Conservation (phyloP, 2,329 filamentous ascomycete genomes). For the Epichloe brachyelytri region DNA sequence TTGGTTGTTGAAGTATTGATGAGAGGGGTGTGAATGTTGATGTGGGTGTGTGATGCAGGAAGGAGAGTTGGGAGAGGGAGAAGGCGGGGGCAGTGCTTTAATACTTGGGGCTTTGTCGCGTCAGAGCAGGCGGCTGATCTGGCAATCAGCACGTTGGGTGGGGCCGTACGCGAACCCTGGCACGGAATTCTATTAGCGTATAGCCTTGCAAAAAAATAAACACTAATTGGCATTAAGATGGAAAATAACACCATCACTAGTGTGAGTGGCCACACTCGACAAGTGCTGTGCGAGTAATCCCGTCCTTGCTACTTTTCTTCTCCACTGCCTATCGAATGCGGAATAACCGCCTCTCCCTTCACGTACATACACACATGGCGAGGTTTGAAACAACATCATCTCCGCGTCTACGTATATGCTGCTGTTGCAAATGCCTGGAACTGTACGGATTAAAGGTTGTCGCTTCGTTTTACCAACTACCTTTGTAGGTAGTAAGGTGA, state of each 20-base stretch:
- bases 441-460: too few species aligned
- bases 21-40: slow-evolving; percentile 13
- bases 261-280: not conserved
- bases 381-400: too few species aligned
- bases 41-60: slow-evolving; percentile 27
- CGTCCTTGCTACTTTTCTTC: not conserved
- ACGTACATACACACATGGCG: not conserved
- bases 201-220: not conserved
- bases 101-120: slow-evolving; percentile 22
- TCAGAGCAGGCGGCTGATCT: slow-evolving; percentile 25
- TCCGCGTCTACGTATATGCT: too few species aligned
- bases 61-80: slow-evolving; percentile 22
- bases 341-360: not conserved
- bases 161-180: slow-evolving; percentile 14
- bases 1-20: slow-evolving; percentile 21
- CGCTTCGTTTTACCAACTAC: not conserved
- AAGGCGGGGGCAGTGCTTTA: slow-evolving; percentile 32
- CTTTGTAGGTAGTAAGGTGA: not conserved
- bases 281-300: not conserved
- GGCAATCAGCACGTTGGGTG: slow-evolving; percentile 9
- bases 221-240: not conserved
- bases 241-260: not conserved
- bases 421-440: too few species aligned
- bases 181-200: slow-evolving; percentile 1
- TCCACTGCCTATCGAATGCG: not conserved